Evolutionary conservation across 23 red algal genomes (phyloP).

Genomic region (Cyanidiococcus yangmingshanensis): DNA sequence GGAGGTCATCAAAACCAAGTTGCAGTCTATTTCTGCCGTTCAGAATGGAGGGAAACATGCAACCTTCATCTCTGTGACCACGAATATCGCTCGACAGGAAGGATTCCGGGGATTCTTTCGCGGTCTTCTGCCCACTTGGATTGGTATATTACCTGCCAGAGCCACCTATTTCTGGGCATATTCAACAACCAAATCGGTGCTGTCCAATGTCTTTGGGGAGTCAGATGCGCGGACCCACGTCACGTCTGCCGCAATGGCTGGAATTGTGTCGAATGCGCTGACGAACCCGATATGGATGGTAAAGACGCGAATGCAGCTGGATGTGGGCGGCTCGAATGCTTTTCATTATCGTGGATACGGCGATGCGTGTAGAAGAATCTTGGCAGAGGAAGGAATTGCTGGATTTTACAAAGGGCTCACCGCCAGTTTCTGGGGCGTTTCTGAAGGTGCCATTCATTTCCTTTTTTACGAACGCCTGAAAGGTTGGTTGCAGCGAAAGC

Average conservation of each 20-base stretch:
- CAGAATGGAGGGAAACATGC: not conserved
- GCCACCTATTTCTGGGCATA: conserved; percentile 99
- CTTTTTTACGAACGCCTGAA: conserved; percentile 91
- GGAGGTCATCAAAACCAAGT: conserved; percentile 85
- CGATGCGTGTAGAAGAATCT: conserved; percentile 79
- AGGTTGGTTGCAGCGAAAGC: conserved; percentile 33
- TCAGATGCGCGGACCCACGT: conserved; percentile 68
- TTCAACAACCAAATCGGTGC: conserved; percentile 65
- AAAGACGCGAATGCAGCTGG: conserved; percentile 90
- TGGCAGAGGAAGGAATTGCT: conserved; percentile 69
- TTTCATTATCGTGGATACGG: conserved; percentile 67
- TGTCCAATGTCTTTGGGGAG: conserved; percentile 42
- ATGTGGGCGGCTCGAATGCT: conserved; percentile 47
- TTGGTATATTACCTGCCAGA: conserved; percentile 87
- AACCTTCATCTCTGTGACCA: conserved; percentile 14
- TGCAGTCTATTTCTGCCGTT: conserved; percentile 22
- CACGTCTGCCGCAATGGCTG: conserved; percentile 65
- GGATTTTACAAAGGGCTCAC: conserved; percentile 89
- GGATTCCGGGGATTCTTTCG: conserved; percentile 44
- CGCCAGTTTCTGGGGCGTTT: conserved; percentile 86
- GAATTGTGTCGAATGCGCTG: conserved; percentile 80
- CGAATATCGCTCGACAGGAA: conserved; percentile 28
- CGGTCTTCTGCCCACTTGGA: conserved; percentile 38
- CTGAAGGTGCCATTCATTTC: conserved; percentile 95
- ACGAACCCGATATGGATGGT: conserved; percentile 99